A percentile compares a stretch with the other conserved stretches of the same genome.
These are phyloP conservation scores for Cyclostephanos invisitatus DNA, from an alignment of 108 stramenopile genomes.

Conservation along the genomic window DNA sequence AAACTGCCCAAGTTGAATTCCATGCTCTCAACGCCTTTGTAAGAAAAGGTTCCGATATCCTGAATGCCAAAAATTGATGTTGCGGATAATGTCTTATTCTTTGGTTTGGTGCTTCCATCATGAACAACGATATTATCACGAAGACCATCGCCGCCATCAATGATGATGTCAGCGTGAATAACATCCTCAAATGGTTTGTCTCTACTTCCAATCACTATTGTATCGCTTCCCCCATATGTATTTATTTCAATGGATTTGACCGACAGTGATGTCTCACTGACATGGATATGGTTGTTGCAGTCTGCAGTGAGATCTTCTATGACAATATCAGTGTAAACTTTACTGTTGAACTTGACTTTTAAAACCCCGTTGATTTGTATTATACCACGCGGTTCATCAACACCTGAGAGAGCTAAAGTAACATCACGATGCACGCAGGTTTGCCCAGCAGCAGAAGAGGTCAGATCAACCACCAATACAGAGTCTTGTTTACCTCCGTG, in stretches of 20 bases:
- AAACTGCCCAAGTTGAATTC: not conserved
- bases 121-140: conserved; percentile 22
- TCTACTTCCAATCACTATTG: conserved; percentile 22
- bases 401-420: not conserved
- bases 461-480: not conserved
- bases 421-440: not conserved
- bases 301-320: not conserved
- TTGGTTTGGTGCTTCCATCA: conserved; percentile 12
- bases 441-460: not conserved
- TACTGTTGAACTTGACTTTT: not conserved
- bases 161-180: conserved; percentile 9
- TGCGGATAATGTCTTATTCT: not conserved
- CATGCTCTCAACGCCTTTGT: not conserved
- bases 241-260: conserved; percentile 14
- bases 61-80: not conserved
- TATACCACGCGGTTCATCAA: not conserved
- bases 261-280: conserved; percentile 4
- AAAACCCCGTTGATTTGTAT: not conserved
- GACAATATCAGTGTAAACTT: not conserved
- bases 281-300: conserved; percentile 30
- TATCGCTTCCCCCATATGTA: conserved; percentile 24
- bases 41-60: not conserved
- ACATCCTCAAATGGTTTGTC: not conserved
- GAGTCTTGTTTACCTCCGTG: conserved; percentile 6
- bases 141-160: conserved; percentile 28